Percentiles rank a stretch among this genome's conserved stretches.
phyloP scores from a whole-genome alignment of 1,284 basidiomycete species.

The Apiotrichum porosum region DNA sequence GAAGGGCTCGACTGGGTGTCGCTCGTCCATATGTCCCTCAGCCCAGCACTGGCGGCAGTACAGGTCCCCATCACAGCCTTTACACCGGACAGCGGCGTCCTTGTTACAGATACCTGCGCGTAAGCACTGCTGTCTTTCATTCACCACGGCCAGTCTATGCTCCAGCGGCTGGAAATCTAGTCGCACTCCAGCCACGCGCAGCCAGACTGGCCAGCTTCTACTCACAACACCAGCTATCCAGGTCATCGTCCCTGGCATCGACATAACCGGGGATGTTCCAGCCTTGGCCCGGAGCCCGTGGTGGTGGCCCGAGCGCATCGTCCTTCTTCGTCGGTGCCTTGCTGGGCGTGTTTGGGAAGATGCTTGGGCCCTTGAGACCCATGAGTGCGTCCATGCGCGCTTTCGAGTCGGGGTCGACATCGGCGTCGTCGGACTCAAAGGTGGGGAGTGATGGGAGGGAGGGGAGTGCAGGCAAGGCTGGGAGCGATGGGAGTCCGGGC shows the following conservation, averaged over 20 bases:
- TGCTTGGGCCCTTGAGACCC: conserved; percentile 23
- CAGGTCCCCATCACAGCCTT: conserved; percentile 40
- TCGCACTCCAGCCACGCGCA: too few relatives aligned
- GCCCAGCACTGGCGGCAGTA: conserved; percentile 42
- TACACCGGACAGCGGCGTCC: conserved; percentile 39
- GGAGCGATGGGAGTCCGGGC: background rate
- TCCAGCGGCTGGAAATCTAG: too few relatives aligned
- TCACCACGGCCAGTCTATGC: too few relatives aligned
- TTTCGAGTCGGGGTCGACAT: conserved; percentile 17
- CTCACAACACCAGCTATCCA: conserved; percentile 47
- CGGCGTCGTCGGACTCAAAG: conserved; percentile 12
- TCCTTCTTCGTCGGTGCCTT: conserved; percentile 1
- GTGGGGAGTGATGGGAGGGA: conserved; percentile 9
- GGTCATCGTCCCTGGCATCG: conserved; percentile 32
- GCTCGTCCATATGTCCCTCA: too few relatives aligned
- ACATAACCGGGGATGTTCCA: conserved; percentile 38
- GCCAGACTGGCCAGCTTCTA: too few relatives aligned
- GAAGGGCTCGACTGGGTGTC: too few relatives aligned
- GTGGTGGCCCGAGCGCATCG: conserved; percentile 8
- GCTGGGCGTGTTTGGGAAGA: conserved; percentile 17
- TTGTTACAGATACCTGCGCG: conserved; percentile 42
- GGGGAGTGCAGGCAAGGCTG: conserved; percentile 4
- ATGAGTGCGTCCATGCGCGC: conserved; percentile 26
- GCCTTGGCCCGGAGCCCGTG: conserved; percentile 20
- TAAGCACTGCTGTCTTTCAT: too few relatives aligned